phyloP scores from a whole-genome alignment of 768 basidiomycete genomes.

The Psilocybe tampanensis region DNA sequence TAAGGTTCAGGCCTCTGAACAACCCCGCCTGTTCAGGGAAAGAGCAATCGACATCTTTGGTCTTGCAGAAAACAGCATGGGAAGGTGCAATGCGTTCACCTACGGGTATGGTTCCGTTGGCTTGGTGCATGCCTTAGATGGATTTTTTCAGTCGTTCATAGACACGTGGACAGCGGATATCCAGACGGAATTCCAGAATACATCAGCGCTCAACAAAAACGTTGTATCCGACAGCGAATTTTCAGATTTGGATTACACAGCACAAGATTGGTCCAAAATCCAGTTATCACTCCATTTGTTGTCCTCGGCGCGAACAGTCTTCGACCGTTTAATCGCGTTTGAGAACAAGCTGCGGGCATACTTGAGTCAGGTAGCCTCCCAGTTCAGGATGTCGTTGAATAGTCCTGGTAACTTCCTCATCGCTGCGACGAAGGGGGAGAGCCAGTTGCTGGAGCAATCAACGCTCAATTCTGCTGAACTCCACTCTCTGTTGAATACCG shows the following conservation, averaged over 20 bases:
- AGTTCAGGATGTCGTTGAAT: constrained; percentile 56
- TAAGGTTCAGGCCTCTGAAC: constrained; percentile 41
- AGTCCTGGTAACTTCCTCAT: constrained; percentile 58
- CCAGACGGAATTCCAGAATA: constrained; percentile 35
- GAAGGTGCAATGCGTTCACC: constrained; percentile 78
- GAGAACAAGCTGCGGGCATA: constrained; percentile 67
- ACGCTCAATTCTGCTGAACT: constrained; percentile 82
- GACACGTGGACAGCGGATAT: constrained; percentile 61
- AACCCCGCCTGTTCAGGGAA: constrained; percentile 72
- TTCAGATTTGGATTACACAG: constrained; percentile 81
- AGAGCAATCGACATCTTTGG: constrained; percentile 74
- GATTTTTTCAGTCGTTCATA: constrained; percentile 71
- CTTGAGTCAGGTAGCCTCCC: constrained; percentile 59
- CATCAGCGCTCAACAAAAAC: constrained; percentile 27
- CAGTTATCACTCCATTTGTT: constrained; percentile 83
- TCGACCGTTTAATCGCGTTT: constrained; percentile 67
- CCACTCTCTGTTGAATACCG: constrained; percentile 55
- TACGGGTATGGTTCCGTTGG: constrained; percentile 85
- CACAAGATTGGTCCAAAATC: constrained; percentile 88
- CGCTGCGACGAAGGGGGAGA: constrained; percentile 66
- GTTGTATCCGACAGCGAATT: constrained; percentile 59
- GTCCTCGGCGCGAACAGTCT: constrained; percentile 74
- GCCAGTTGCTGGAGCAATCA: constrained; percentile 80
- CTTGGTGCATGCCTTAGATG: constrained; percentile 74
- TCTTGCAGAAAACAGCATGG: constrained; percentile 78